A percentile compares a stretch with the other conserved stretches of the same genome.
Conservation (phyloP, 2,329 filamentous ascomycete genomes). For the Escovopsis sp. region DNA sequence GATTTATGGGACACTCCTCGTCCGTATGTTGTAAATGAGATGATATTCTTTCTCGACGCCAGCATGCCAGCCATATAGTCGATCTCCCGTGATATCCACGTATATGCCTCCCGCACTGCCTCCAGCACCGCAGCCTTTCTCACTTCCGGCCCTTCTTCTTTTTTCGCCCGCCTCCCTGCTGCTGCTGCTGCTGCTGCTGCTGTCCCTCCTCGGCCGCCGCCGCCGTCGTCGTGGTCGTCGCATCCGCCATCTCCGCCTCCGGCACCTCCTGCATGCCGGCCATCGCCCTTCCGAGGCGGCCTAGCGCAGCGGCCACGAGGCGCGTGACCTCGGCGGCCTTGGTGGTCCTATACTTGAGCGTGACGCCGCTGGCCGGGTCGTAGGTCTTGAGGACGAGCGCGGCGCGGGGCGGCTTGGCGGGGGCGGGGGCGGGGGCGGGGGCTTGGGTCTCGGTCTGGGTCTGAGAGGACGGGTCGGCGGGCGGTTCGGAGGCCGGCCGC, state of each 20-base stretch:
- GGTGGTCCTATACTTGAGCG: slow-evolving; percentile 80
- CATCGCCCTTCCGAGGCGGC: slow-evolving; percentile 57
- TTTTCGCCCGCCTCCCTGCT: slow-evolving; percentile 38
- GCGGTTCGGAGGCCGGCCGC: slow-evolving; percentile 14
- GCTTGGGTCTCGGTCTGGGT: no score
- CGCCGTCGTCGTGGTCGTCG: slow-evolving; percentile 10
- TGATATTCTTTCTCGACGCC: no score
- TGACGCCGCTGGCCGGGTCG: slow-evolving; percentile 66
- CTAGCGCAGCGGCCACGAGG: slow-evolving; percentile 57
- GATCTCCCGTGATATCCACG: neutral
- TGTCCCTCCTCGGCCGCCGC: slow-evolving; percentile 8
- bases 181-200: slow-evolving; percentile 11
- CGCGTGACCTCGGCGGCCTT: slow-evolving; percentile 83
- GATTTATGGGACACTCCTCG: no score
- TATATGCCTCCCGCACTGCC: no score
- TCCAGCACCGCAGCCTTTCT: neutral
- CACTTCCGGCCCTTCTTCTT: slow-evolving; percentile 60
- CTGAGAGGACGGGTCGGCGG: slow-evolving; percentile 2
- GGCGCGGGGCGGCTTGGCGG: slow-evolving; percentile 41
- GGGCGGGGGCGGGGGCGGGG: slow-evolving; percentile 8
- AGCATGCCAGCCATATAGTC: neutral
- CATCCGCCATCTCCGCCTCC: slow-evolving; percentile 30
- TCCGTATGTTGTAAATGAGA: no score
- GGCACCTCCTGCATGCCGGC: slow-evolving; percentile 35
- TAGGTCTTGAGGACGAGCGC: slow-evolving; percentile 78